Evolutionary conservation across 192 early-diverging fungal genomes (phyloP).

Genomic region (Coemansia aciculifera): DNA sequence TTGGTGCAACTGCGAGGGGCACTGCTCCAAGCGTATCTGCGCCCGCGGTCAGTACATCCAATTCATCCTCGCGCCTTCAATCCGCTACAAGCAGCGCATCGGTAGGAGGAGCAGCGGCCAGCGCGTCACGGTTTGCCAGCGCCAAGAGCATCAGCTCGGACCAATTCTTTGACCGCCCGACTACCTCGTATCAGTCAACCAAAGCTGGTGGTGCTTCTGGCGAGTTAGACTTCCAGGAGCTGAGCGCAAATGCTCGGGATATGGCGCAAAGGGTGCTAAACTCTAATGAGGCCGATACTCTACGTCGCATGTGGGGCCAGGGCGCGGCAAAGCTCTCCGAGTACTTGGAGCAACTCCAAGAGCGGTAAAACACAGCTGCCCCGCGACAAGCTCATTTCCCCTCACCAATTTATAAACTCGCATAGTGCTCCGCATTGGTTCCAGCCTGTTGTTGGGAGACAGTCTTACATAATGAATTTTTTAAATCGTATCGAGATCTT

Average conservation of each 20-base stretch:
- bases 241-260: slow-evolving; percentile 54
- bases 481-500: neutral
- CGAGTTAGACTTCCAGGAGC: slow-evolving; percentile 59
- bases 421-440: neutral
- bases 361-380: slow-evolving; percentile 22
- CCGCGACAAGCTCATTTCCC: neutral
- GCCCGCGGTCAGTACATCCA: neutral
- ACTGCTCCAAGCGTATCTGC: slow-evolving; percentile 9
- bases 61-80: neutral
- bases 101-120: neutral
- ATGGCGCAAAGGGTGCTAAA: slow-evolving; percentile 56
- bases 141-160: slow-evolving; percentile 67
- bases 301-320: slow-evolving; percentile 55
- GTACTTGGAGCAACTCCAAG: slow-evolving; percentile 52
- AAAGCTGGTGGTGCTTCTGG: slow-evolving; percentile 75
- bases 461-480: neutral
- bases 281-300: slow-evolving; percentile 49
- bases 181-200: slow-evolving; percentile 54
- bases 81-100: neutral
- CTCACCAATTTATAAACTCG: neutral
- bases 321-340: slow-evolving; percentile 45
- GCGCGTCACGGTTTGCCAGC: slow-evolving; percentile 3
- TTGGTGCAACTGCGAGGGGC: slow-evolving; percentile 51
- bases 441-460: neutral
- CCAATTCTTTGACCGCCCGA: slow-evolving; percentile 85